Percentiles rank a stretch among this genome's conserved stretches.
phyloP scores from a whole-genome alignment of 371 early-diverging fungal genomes.

The Fennellomyces sp. region DNA sequence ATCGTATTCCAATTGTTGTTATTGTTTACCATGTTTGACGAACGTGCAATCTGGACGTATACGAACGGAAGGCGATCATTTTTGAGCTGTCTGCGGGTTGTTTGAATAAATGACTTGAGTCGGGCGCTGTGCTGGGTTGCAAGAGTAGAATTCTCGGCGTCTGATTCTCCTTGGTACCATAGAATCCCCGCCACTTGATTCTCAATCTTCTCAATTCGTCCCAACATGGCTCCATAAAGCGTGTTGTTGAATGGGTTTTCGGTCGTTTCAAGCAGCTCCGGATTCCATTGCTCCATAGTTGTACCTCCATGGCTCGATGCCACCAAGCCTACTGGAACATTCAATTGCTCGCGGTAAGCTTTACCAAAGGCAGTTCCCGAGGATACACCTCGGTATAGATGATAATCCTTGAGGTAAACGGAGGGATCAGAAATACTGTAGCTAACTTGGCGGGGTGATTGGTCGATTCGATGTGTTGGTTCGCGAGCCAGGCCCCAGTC shows the following conservation, averaged over 20 bases:
- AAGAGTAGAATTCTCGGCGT: background rate
- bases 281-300: slow-evolving; percentile 28
- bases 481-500: slow-evolving; percentile 28
- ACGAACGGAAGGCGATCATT: slow-evolving; percentile 17
- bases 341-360: slow-evolving; percentile 13
- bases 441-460: slow-evolving; percentile 29
- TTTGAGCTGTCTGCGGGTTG: background rate
- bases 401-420: slow-evolving; percentile 24
- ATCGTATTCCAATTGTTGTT: too few relatives aligned
- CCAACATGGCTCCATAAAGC: slow-evolving; percentile 42
- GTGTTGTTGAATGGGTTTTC: slow-evolving; percentile 12
- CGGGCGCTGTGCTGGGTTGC: background rate
- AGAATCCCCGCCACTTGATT: slow-evolving; percentile 30
- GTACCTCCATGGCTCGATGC: slow-evolving; percentile 46
- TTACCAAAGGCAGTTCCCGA: slow-evolving; percentile 31
- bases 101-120: background rate
- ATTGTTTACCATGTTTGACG: too few relatives aligned
- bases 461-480: slow-evolving; percentile 31
- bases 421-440: slow-evolving; percentile 39
- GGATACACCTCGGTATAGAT: slow-evolving; percentile 29
- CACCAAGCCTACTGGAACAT: slow-evolving; percentile 41
- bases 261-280: background rate
- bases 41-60: slow-evolving; percentile 31
- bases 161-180: slow-evolving; percentile 51
- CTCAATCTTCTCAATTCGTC: slow-evolving; percentile 14